Evolutionary conservation across 2,329 filamentous ascomycete species (phyloP).

Genomic region (Cyphellophora europaea): DNA sequence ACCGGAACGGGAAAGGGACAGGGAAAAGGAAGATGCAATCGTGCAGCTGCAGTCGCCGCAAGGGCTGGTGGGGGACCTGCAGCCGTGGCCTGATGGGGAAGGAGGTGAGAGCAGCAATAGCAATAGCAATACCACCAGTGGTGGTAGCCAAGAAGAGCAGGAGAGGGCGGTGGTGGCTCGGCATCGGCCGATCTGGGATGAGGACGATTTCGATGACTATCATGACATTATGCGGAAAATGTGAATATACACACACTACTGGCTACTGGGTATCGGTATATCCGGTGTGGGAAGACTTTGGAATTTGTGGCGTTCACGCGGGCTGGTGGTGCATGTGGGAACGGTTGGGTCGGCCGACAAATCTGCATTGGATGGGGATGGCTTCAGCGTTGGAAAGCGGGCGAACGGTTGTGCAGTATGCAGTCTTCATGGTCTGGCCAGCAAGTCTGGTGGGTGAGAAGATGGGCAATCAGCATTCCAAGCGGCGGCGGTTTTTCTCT

Average conservation of each 20-base stretch:
- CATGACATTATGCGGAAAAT: slow-evolving; percentile 13
- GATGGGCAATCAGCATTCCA: no score
- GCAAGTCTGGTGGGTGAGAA: no score
- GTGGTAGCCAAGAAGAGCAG: background rate
- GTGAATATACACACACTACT: no score
- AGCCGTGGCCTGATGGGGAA: slow-evolving; percentile 6
- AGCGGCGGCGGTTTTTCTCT: no score
- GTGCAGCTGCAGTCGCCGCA: slow-evolving; percentile 4
- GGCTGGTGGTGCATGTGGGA: background rate
- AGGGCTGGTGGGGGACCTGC: slow-evolving; percentile 9
- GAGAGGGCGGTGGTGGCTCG: background rate
- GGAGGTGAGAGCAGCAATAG: no score
- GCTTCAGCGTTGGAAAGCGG: no score
- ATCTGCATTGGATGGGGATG: no score
- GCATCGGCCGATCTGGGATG: slow-evolving; percentile 10
- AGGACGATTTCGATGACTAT: slow-evolving; percentile 7
- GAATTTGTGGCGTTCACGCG: slow-evolving; percentile 15
- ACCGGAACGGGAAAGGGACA: no score
- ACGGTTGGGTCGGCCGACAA: no score
- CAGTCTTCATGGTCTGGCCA: no score
- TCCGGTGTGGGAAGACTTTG: background rate
- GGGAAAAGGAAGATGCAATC: no score
- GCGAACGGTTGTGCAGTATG: no score
- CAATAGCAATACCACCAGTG: background rate
- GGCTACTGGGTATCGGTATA: background rate